Evolutionary conservation across 352 stramenopile genomes (phyloP).

Genomic region (Globisporangium acanthophoron): DNA sequence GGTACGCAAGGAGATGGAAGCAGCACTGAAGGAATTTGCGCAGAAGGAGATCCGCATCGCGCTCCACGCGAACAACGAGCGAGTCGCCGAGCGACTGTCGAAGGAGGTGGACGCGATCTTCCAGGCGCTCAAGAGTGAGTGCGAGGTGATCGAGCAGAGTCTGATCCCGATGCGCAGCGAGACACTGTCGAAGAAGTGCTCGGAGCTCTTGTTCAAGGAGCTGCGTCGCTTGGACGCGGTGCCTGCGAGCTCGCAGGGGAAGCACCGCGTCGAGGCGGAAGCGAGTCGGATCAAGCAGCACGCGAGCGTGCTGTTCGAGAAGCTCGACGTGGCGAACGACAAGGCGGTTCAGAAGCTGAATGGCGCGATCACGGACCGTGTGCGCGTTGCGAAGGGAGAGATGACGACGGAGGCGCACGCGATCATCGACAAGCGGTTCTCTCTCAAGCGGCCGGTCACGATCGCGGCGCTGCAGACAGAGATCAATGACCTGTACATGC

Average conservation of each 20-base stretch:
- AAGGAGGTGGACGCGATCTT: slow-evolving; percentile 53
- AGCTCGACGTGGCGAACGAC: slow-evolving; percentile 66
- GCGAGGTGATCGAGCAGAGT: slow-evolving; percentile 46
- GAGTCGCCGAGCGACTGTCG: slow-evolving; percentile 41
- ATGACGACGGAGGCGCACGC: slow-evolving; percentile 65
- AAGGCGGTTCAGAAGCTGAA: slow-evolving; percentile 62
- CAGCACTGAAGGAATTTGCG: slow-evolving; percentile 39
- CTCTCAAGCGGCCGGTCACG: slow-evolving; percentile 37
- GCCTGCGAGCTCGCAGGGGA: slow-evolving; percentile 40
- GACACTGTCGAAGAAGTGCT: slow-evolving; percentile 46
- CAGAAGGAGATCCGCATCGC: slow-evolving; percentile 69
- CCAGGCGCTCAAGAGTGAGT: slow-evolving; percentile 49
- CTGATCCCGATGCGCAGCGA: slow-evolving; percentile 53
- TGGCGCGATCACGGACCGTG: slow-evolving; percentile 37
- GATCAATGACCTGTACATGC: slow-evolving; percentile 41
- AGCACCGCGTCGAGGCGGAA: slow-evolving; percentile 42
- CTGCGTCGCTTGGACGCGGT: slow-evolving; percentile 45
- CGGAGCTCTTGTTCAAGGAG: slow-evolving; percentile 36
- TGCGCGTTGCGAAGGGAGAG: slow-evolving; percentile 44
- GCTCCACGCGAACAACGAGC: slow-evolving; percentile 64
- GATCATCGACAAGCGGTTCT: slow-evolving; percentile 54
- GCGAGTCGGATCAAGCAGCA: slow-evolving; percentile 53
- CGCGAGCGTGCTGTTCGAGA: slow-evolving; percentile 61
- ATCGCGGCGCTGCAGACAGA: slow-evolving; percentile 53
- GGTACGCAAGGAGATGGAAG: slow-evolving; percentile 64